Evolutionary conservation across 768 basidiomycete species (phyloP).

Genomic region (Agaricus sinodeliciosus): DNA sequence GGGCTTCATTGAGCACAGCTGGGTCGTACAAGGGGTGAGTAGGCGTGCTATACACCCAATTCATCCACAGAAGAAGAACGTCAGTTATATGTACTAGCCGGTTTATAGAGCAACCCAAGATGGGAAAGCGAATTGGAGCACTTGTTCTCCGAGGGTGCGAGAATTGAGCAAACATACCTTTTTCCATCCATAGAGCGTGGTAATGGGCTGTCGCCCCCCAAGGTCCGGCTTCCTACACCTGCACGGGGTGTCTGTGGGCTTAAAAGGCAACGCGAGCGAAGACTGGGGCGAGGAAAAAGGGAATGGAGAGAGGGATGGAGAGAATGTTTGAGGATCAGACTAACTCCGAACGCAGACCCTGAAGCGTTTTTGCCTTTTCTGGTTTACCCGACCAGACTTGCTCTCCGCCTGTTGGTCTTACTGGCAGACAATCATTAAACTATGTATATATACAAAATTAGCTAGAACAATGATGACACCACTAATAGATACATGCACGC

Average conservation of each 20-base stretch:
- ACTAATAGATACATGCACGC: conserved; percentile 1
- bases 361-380: conserved; percentile 12
- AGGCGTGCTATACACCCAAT: conserved; percentile 33
- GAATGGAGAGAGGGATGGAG: conserved; percentile 12
- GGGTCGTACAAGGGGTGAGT: conserved; percentile 55
- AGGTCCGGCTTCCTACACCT: conserved; percentile 64
- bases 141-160: background rate
- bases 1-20: conserved; percentile 53
- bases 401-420: background rate
- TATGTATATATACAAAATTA: background rate
- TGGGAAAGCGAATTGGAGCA: background rate
- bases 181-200: conserved; percentile 76
- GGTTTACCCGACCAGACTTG: conserved; percentile 3
- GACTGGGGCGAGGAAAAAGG: background rate
- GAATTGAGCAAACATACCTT: conserved; percentile 30
- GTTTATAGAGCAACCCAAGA: background rate
- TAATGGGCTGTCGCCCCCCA: conserved; percentile 52
- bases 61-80: background rate
- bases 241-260: conserved; percentile 37
- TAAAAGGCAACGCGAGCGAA: background rate
- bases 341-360: conserved; percentile 1
- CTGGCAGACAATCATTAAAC: background rate
- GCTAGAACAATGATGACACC: no score
- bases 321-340: conserved; percentile 5
- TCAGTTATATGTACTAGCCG: background rate